Evolutionary conservation across 176 grass and related monocot genomes (phyloP).

Genomic region (Oryza rufipogon): DNA sequence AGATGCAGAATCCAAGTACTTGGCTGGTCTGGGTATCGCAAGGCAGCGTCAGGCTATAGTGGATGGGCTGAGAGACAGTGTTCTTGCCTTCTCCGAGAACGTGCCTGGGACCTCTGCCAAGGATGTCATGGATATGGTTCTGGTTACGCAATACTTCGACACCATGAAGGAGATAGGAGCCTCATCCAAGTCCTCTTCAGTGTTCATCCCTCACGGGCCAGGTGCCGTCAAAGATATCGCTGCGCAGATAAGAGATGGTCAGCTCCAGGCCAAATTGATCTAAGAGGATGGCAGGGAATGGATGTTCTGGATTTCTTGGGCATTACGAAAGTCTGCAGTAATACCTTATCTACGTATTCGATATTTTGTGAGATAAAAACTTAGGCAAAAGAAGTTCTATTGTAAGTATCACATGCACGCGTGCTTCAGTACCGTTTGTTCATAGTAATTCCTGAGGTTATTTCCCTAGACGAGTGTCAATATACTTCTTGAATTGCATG

Average conservation of each 20-base stretch:
- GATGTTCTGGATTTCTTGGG: background rate
- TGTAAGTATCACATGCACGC: conserved; percentile 16
- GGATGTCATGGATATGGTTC: conserved; percentile 95
- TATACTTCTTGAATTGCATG: background rate
- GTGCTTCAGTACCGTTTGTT: conserved; percentile 30
- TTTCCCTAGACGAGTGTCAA: conserved; percentile 15
- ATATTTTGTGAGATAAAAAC: conserved; percentile 20
- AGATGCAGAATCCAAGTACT: conserved; percentile 86
- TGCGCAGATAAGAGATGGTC: conserved; percentile 76
- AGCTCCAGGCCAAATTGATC: conserved; percentile 53
- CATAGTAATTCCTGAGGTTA: conserved; percentile 13
- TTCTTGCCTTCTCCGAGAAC: conserved; percentile 88
- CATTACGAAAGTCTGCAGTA: background rate
- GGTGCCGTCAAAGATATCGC: conserved; percentile 74
- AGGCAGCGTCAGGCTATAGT: conserved; percentile 89
- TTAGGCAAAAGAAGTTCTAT: conserved; percentile 8
- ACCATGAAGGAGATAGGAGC: conserved; percentile 89
- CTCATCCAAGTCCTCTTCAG: conserved; percentile 64
- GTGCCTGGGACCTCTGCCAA: conserved; percentile 78
- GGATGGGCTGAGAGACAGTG: conserved; percentile 82
- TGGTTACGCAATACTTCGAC: conserved; percentile 84
- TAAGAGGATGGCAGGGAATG: conserved; percentile 13
- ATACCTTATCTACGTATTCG: background rate
- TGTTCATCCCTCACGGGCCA: conserved; percentile 85
- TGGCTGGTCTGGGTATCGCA: conserved; percentile 79